A percentile compares a stretch with the other conserved stretches of the same genome.
phyloP scores from a whole-genome alignment of 345 rosid species.

The Atalantia buxifolia region DNA sequence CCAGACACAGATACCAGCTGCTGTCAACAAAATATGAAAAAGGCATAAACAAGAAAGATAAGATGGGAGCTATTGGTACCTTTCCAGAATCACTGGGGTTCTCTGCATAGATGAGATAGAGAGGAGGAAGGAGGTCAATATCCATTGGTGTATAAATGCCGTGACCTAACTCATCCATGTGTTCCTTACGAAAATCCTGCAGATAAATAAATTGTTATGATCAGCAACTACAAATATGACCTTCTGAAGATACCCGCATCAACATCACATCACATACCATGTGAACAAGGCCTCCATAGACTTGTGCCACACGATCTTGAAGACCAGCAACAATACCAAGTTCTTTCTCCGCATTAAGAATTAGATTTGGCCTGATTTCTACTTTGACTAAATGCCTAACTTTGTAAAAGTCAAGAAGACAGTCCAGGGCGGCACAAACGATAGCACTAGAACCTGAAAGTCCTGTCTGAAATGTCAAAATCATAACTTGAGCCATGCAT shows the following conservation, averaged over 20 bases:
- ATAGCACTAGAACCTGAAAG: slow-evolving; percentile 99
- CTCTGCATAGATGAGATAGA: slow-evolving; percentile 82
- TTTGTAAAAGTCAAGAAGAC: slow-evolving; percentile 85
- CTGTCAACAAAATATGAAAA: background rate
- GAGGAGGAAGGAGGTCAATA: slow-evolving; percentile 76
- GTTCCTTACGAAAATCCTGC: slow-evolving; percentile 80
- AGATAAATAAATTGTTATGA: background rate
- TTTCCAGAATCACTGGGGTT: slow-evolving; percentile 99
- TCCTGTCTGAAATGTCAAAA: slow-evolving; percentile 68
- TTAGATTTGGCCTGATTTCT: slow-evolving; percentile 66
- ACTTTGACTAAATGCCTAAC: slow-evolving; percentile 76
- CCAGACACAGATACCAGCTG: background rate
- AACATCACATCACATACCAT: slow-evolving; percentile 52
- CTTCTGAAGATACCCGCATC: background rate
- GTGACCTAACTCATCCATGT: slow-evolving; percentile 78
- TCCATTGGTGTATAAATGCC: slow-evolving; percentile 86
- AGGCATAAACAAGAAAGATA: background rate
- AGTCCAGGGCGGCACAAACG: slow-evolving; percentile 84
- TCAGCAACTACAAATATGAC: background rate
- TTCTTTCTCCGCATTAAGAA: slow-evolving; percentile 76
- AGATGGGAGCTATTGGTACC: slow-evolving; percentile 34
- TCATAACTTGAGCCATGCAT: slow-evolving; percentile 4
- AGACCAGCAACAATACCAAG: slow-evolving; percentile 98
- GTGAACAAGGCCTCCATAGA: slow-evolving; percentile 92
- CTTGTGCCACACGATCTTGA: slow-evolving; percentile 96